These are phyloP conservation scores for Boletus rubroflammeus DNA, from an alignment of 768 basidiomycete species.

Conservation along the genomic window DNA sequence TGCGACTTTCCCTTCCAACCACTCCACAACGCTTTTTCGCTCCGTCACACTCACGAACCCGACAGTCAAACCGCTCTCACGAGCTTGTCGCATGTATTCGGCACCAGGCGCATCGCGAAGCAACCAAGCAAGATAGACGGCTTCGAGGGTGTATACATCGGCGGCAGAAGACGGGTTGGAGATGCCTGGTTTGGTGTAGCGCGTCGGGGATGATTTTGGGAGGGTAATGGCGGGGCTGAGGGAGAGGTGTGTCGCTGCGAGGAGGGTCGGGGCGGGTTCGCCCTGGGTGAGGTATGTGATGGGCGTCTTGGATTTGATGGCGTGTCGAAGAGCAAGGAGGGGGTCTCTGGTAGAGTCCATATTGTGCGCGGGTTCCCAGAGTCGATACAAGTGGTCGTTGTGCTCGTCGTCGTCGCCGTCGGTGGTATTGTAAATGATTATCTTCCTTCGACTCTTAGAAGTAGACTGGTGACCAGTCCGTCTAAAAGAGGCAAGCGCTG, in stretches of 20 bases:
- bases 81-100: conserved; percentile 85
- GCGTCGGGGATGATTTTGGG: conserved; percentile 73
- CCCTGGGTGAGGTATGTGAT: conserved; percentile 44
- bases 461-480: too few relatives aligned
- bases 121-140: conserved; percentile 83
- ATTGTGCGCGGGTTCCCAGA: neutral
- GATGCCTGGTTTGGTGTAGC: conserved; percentile 66
- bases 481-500: too few relatives aligned
- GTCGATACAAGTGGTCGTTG: neutral
- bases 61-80: conserved; percentile 67
- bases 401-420: neutral
- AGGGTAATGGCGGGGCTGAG: conserved; percentile 50
- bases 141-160: conserved; percentile 76
- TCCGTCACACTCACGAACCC: conserved; percentile 87
- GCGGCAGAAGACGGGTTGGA: conserved; percentile 23
- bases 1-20: conserved; percentile 58
- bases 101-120: conserved; percentile 68
- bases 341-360: conserved; percentile 37
- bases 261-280: conserved; percentile 45
- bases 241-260: conserved; percentile 61
- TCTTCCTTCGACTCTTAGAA: neutral
- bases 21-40: conserved; percentile 81
- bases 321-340: conserved; percentile 54
- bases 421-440: neutral
- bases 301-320: conserved; percentile 51